Base-by-base conservation (phyloP, 169 alveolate genomes). In the Eimeria necatrix region DNA sequence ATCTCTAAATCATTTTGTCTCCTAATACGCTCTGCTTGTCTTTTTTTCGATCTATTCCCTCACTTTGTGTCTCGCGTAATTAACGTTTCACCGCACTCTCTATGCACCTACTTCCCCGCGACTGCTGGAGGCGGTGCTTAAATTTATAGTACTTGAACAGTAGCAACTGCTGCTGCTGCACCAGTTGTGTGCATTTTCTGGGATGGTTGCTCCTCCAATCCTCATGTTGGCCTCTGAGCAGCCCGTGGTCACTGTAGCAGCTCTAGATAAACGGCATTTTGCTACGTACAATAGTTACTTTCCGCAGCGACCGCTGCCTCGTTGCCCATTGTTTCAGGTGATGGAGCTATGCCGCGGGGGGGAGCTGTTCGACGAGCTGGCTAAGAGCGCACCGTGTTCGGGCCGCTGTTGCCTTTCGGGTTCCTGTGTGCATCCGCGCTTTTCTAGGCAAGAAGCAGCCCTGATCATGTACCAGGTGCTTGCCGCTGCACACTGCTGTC, bases 331-430 rank as follows among this genome's bases (percentile, higher is more conserved):
- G 24, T 53, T 14, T 32, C 83, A 86, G 93, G 93, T 86, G 59
- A 71, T 90, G 94, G 94, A 90, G 61, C 59, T 90, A 18, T 90
- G 94, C 80, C 87, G 94, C n/a, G 94, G 94, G 7, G 94, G 94
- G 48, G 94, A 90, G 49, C 41, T 90, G 89, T 90, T 70, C 48
- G 94, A 90, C 60, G 89, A 81, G 41, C 53, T 74, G 10, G 52
- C 83, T 59, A 81, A 32, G 80, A 83, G 80, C 52, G 92, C 53
- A 16, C 8, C 26, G 16, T 7, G 81, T 7, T 26, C 14, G 76
- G 81, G 48, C 80, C 92, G 20, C 46, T 51, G 52, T 52, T 12
- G 53, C 53, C 46, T 16, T 16, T 20, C 32, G 9, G 87, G 61
- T 16, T 6, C 32, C 10, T 26, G 26, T 51, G 61, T 26, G 18